phyloP scores from a whole-genome alignment of 2,329 filamentous ascomycete species.

The Thielaviopsis euricoi region DNA sequence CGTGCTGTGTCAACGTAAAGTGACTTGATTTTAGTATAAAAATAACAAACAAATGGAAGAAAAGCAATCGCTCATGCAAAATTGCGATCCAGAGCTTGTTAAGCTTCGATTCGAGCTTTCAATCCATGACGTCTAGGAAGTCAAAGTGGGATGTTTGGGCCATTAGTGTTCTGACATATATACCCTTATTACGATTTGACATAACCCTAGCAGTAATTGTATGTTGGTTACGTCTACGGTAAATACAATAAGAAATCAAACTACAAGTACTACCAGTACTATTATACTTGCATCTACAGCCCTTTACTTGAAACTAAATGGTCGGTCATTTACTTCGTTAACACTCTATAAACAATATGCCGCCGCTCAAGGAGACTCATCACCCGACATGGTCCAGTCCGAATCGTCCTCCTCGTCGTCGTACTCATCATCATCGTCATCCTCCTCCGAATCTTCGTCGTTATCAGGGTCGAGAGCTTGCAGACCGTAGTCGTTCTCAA shows the following conservation, averaged over 20 bases:
- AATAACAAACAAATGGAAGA: not conserved
- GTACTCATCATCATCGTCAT: slow-evolving; percentile 34
- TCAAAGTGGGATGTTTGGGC: slow-evolving; percentile 2
- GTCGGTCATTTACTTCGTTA: not conserved
- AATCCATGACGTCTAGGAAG: slow-evolving; percentile 6
- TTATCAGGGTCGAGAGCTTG: slow-evolving; percentile 44
- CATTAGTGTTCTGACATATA: slow-evolving; percentile 2
- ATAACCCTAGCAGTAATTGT: not conserved
- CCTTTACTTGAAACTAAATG: too few relatives aligned
- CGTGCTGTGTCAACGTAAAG: not conserved
- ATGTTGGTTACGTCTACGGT: too few relatives aligned
- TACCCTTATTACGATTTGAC: not conserved
- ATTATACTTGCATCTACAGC: not conserved
- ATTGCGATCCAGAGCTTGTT: not conserved
- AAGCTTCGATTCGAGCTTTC: not conserved
- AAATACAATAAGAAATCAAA: too few relatives aligned
- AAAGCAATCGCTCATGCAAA: not conserved
- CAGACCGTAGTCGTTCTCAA: slow-evolving; percentile 81
- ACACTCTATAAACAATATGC: not conserved
- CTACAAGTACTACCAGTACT: too few relatives aligned
- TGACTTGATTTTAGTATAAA: not conserved
- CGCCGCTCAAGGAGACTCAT: slow-evolving; percentile 1
- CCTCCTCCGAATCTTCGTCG: slow-evolving; percentile 45
- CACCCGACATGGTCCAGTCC: slow-evolving; percentile 4
- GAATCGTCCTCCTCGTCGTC: slow-evolving; percentile 26